These are phyloP conservation scores for Xylariaceae sp. DNA, from an alignment of 2,329 filamentous ascomycete genomes.

Conservation along the genomic window DNA sequence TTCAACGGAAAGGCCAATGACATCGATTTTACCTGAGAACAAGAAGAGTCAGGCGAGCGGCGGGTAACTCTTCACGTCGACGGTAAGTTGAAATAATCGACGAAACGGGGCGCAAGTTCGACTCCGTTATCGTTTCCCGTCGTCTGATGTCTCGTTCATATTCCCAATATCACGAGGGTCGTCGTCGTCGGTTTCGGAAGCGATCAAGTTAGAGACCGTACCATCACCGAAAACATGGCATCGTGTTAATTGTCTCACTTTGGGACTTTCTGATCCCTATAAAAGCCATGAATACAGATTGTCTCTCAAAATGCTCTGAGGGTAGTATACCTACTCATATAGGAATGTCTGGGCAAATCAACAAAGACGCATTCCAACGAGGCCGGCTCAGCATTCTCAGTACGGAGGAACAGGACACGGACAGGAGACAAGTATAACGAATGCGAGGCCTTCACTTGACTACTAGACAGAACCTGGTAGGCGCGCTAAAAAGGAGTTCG, in stretches of 20 bases:
- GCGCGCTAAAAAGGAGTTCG: neutral
- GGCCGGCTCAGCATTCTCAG: neutral
- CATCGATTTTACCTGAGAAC: conserved; percentile 20
- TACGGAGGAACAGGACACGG: neutral
- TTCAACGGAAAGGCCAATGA: neutral
- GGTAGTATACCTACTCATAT: conserved; percentile 6
- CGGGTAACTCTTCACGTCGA: conserved; percentile 19
- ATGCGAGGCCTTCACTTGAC: conserved; percentile 1
- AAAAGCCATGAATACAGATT: neutral
- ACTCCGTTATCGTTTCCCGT: neutral
- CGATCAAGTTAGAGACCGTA: conserved; percentile 2
- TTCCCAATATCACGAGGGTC: neutral
- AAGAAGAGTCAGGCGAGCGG: conserved; percentile 20
- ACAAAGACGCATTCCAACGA: neutral
- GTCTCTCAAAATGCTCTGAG: neutral
- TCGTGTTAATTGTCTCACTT: conserved; percentile 6
- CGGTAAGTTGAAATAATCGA: conserved; percentile 4
- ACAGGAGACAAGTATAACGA: neutral
- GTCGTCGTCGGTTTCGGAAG: neutral
- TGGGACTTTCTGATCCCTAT: neutral
- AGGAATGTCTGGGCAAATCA: neutral
- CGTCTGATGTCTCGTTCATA: conserved; percentile 8
- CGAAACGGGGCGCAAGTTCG: conserved; percentile 2
- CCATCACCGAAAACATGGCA: conserved; percentile 5
- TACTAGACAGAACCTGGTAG: neutral